A percentile compares a stretch with the other conserved stretches of the same genome.
Conservation (phyloP, 495 filamentous ascomycete genomes). For the Penicillium pulvis region DNA sequence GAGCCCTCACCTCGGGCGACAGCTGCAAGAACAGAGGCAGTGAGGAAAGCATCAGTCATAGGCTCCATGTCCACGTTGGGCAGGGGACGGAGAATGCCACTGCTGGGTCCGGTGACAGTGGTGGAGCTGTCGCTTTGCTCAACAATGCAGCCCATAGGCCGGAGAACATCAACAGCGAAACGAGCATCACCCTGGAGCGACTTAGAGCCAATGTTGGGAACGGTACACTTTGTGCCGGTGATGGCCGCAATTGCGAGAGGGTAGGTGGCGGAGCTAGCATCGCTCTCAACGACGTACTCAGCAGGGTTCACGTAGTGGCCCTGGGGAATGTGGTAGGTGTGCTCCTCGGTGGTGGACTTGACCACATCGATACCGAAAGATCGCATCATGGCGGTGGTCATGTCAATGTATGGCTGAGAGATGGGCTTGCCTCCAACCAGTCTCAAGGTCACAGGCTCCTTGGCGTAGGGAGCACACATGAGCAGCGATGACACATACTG, state of each 20-base stretch:
- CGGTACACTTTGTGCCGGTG: conserved; percentile 89
- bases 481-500: conserved; percentile 97
- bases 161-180: conserved; percentile 88
- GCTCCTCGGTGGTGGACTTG: conserved; percentile 69
- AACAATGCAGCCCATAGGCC: conserved; percentile 92
- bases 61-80: conserved; percentile 94
- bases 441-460: conserved; percentile 85
- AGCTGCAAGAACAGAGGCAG: conserved; percentile 89
- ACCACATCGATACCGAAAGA: conserved; percentile 84
- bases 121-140: conserved; percentile 83
- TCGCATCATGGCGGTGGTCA: conserved; percentile 98
- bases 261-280: conserved; percentile 97
- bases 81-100: conserved; percentile 68
- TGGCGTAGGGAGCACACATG: conserved; percentile 97
- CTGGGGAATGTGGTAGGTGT: conserved; percentile 94
- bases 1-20: conserved; percentile 66
- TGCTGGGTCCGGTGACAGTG: conserved; percentile 85
- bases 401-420: conserved; percentile 96
- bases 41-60: conserved; percentile 99
- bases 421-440: conserved; percentile 94
- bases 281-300: conserved; percentile 91
- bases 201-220: conserved; percentile 90
- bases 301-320: conserved; percentile 81
- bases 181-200: conserved; percentile 95
- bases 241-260: conserved; percentile 94